Conservation (phyloP, 192 early-diverging fungal genomes). For the Entomortierella parvispora region DNA sequence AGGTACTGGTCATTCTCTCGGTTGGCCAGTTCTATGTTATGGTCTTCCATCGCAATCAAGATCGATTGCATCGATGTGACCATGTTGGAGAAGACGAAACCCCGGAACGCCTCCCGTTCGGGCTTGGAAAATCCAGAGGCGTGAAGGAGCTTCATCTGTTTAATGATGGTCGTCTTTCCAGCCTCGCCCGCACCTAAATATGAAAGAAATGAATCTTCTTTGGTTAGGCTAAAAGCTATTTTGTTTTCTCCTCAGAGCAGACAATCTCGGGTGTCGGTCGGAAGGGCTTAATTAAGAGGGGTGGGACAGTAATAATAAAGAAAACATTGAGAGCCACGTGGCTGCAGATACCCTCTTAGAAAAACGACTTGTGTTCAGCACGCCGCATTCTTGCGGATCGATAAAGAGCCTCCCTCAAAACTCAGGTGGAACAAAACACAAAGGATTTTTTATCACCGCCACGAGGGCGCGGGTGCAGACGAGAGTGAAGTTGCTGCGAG, state of each 20-base stretch:
- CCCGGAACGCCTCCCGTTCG: slow-evolving; percentile 59
- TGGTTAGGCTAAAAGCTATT: too few species aligned
- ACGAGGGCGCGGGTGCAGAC: too few species aligned
- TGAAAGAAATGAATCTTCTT: too few species aligned
- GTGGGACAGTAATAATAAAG: neutral
- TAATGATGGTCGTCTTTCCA: slow-evolving; percentile 67
- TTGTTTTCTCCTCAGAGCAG: too few species aligned
- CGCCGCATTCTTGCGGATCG: neutral
- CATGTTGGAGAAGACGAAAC: slow-evolving; percentile 60
- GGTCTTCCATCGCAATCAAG: slow-evolving; percentile 56
- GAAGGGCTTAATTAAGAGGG: too few species aligned
- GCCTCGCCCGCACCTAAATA: slow-evolving; percentile 69
- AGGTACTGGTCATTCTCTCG: slow-evolving; percentile 43
- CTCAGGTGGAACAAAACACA: too few species aligned
- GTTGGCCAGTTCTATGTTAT: slow-evolving; percentile 12
- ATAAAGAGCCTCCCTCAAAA: too few species aligned
- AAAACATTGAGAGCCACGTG: neutral
- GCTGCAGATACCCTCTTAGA: too few species aligned
- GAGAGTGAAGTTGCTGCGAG: too few species aligned
- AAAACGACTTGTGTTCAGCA: neutral
- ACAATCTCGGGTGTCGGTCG: too few species aligned
- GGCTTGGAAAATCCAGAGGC: slow-evolving; percentile 58
- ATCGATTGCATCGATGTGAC: slow-evolving; percentile 60
- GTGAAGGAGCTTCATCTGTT: slow-evolving; percentile 69
- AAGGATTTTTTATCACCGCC: too few species aligned